Evolutionary conservation across 805 yeast genomes (phyloP).

Genomic region (Brettanomyces nanus): DNA sequence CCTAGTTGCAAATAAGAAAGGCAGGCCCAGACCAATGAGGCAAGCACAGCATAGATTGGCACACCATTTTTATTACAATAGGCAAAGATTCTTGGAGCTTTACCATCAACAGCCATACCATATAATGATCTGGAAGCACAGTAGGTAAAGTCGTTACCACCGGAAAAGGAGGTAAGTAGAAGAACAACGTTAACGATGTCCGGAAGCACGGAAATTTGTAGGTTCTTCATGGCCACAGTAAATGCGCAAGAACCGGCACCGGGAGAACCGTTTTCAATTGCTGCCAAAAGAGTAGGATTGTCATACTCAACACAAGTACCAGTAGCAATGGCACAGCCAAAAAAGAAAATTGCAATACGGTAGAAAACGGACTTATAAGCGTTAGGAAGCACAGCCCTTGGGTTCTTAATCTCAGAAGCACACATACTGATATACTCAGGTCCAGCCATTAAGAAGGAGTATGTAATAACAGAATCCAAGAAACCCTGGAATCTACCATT

Average conservation of each 20-base stretch:
- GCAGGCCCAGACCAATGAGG: constrained; percentile 35
- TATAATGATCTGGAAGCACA: constrained; percentile 40
- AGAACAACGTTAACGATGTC: constrained; percentile 37
- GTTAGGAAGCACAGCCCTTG: constrained; percentile 37
- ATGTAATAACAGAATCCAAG: constrained; percentile 31
- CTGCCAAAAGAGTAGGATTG: constrained; percentile 29
- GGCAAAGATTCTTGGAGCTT: constrained; percentile 36
- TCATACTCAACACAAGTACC: constrained; percentile 37
- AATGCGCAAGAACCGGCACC: constrained; percentile 44
- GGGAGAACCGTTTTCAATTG: constrained; percentile 27
- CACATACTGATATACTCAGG: constrained; percentile 42
- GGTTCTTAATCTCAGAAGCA: constrained; percentile 41
- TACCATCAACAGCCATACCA: constrained; percentile 38
- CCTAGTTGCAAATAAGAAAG: constrained; percentile 44
- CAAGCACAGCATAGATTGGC: constrained; percentile 36
- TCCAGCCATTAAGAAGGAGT: constrained; percentile 37
- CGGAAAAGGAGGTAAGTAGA: constrained; percentile 37
- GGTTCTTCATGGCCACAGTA: constrained; percentile 39
- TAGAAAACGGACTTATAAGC: constrained; percentile 40
- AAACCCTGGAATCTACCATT: constrained; percentile 41
- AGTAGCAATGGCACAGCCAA: constrained; percentile 41
- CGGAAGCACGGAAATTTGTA: constrained; percentile 35
- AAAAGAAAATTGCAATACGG: constrained; percentile 35
- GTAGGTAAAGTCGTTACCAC: constrained; percentile 40
- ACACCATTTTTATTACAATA: constrained; percentile 39